Conservation (phyloP, 352 stramenopile genomes). For the Albugo laibachii region DNA sequence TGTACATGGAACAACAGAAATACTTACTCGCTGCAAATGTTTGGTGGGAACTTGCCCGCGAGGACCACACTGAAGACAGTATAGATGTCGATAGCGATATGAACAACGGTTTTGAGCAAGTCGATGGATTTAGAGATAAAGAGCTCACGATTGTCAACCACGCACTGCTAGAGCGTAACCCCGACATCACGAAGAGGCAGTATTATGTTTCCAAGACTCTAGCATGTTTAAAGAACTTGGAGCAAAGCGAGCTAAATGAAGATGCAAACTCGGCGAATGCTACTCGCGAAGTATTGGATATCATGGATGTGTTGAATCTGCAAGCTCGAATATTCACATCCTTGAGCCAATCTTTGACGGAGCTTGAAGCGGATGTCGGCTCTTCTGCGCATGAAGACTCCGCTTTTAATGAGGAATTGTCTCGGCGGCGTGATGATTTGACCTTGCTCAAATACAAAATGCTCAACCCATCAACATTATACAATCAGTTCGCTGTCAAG, state of each 20-base stretch:
- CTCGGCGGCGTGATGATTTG: slow-evolving; percentile 30
- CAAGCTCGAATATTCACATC: slow-evolving; percentile 66
- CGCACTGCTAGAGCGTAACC: slow-evolving; percentile 28
- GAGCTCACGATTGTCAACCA: too few relatives aligned
- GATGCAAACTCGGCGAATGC: slow-evolving; percentile 35
- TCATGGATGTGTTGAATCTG: slow-evolving; percentile 62
- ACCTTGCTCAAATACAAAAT: slow-evolving; percentile 55
- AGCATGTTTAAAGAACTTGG: slow-evolving; percentile 53
- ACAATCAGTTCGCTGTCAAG: slow-evolving; percentile 74
- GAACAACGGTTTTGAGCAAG: too few relatives aligned
- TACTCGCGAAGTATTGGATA: slow-evolving; percentile 57
- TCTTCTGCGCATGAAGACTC: slow-evolving; percentile 2
- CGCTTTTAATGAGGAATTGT: slow-evolving; percentile 16
- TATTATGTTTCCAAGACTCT: slow-evolving; percentile 68
- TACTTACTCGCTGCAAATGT: slow-evolving; percentile 69
- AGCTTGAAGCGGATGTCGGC: slow-evolving; percentile 20
- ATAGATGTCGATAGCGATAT: slow-evolving; percentile 17
- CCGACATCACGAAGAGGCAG: slow-evolving; percentile 59
- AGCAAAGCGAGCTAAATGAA: slow-evolving; percentile 8
- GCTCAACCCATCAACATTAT: slow-evolving; percentile 58
- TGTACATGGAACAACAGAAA: slow-evolving; percentile 76
- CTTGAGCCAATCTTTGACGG: slow-evolving; percentile 42
- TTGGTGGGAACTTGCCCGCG: slow-evolving; percentile 55
- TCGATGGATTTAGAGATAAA: too few relatives aligned
- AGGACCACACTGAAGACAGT: slow-evolving; percentile 20